phyloP scores from a whole-genome alignment of 139 green algal species.

The Mesotaenium endlicherianum region DNA sequence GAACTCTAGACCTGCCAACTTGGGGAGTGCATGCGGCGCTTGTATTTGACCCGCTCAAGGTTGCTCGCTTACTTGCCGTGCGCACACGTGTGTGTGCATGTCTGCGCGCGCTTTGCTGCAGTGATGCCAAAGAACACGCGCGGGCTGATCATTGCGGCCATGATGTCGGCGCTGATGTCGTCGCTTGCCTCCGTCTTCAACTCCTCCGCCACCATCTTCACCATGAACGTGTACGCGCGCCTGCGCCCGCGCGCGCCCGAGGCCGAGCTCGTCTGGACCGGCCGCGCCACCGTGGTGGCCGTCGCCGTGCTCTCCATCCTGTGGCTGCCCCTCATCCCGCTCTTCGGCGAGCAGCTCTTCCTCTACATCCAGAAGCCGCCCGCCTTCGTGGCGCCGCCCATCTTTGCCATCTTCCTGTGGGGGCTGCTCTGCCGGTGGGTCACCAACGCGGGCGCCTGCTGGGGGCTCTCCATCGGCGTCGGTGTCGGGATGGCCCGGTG shows the following conservation, averaged over 20 bases:
- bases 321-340: slow-evolving; percentile 51
- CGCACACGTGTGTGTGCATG: no score
- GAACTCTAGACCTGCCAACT: no score
- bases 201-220: slow-evolving; percentile 57
- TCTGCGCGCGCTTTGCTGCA: background rate
- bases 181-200: slow-evolving; percentile 56
- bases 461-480: slow-evolving; percentile 21
- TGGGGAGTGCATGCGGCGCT: no score
- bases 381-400: slow-evolving; percentile 43
- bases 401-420: slow-evolving; percentile 49
- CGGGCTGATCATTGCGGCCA: slow-evolving; percentile 53
- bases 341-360: slow-evolving; percentile 50
- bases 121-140: slow-evolving; percentile 41
- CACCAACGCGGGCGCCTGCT: background rate
- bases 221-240: slow-evolving; percentile 47
- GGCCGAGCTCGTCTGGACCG: slow-evolving; percentile 41
- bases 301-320: slow-evolving; percentile 32
- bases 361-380: slow-evolving; percentile 53
- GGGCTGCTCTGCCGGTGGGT: slow-evolving; percentile 6
- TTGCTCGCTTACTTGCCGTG: no score
- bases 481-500: slow-evolving; percentile 34
- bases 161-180: slow-evolving; percentile 55
- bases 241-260: background rate
- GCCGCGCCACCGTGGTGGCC: slow-evolving; percentile 20
- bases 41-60: no score